A percentile compares a stretch with the other conserved stretches of the same genome.
phyloP scores from a whole-genome alignment of 176 grass and related monocot species.

The Dendrocalamus sinicus region DNA sequence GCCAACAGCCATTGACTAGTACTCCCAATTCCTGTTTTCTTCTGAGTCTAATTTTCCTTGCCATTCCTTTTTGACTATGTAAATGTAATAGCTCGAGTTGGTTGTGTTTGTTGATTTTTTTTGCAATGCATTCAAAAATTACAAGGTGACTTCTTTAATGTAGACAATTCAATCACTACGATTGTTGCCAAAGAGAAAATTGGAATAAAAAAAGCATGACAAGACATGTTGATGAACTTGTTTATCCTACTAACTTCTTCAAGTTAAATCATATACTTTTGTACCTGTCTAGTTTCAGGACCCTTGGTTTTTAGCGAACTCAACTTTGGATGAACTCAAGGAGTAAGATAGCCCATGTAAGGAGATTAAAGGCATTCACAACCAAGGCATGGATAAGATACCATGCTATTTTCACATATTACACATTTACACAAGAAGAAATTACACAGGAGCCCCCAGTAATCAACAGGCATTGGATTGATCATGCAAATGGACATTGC shows the following conservation, averaged over 20 bases:
- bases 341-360: neutral
- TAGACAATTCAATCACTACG: neutral
- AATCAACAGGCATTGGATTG: slow-evolving; percentile 36
- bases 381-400: neutral
- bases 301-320: neutral
- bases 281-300: neutral
- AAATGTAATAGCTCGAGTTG: neutral
- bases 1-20: neutral
- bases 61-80: neutral
- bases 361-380: slow-evolving; percentile 8
- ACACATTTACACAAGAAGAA: slow-evolving; percentile 20
- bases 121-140: neutral
- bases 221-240: neutral
- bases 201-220: neutral
- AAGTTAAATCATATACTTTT: neutral
- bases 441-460: slow-evolving; percentile 16
- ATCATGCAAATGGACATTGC: slow-evolving; percentile 28
- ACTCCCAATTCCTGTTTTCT: neutral
- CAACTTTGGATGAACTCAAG: neutral
- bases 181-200: neutral
- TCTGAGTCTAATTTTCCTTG: neutral
- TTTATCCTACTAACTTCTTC: neutral
- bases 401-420: slow-evolving; percentile 37
- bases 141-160: neutral
- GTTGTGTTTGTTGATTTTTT: neutral